These are phyloP conservation scores for Lophium mytilinum DNA, from an alignment of 495 filamentous ascomycete genomes.

Conservation along the genomic window DNA sequence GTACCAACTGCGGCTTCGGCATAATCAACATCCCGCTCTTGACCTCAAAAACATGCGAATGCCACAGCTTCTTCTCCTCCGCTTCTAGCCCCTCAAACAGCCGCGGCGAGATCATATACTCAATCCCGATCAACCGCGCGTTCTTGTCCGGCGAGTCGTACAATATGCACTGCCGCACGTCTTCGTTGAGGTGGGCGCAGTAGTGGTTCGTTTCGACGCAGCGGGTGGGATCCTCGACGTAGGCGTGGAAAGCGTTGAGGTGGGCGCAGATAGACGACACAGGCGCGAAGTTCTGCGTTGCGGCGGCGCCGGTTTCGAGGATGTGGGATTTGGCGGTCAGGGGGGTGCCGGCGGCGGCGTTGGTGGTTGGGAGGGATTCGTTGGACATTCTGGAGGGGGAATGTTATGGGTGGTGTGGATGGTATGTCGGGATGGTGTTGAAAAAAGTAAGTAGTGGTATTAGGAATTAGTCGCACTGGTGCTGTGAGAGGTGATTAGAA, in stretches of 20 bases:
- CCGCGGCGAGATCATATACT: conserved; percentile 79
- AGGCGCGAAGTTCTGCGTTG: conserved; percentile 60
- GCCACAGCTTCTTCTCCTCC: conserved; percentile 68
- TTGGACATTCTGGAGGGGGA: background rate
- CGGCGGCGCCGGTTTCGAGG: conserved; percentile 56
- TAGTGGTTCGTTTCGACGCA: conserved; percentile 79
- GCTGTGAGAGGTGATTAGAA: background rate
- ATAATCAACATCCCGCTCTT: conserved; percentile 81
- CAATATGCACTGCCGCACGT: conserved; percentile 67
- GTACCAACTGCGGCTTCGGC: conserved; percentile 56
- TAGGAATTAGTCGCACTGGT: background rate
- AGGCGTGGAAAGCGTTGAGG: conserved; percentile 79
- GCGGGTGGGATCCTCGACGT: conserved; percentile 58
- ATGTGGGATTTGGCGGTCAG: conserved; percentile 49
- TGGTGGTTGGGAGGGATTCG: conserved; percentile 22
- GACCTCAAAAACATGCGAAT: conserved; percentile 78
- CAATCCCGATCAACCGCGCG: conserved; percentile 62
- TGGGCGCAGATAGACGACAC: conserved; percentile 73
- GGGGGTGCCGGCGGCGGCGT: conserved; percentile 43
- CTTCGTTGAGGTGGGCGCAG: conserved; percentile 67
- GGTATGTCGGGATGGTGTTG: no score
- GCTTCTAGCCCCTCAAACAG: conserved; percentile 57
- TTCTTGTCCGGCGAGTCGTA: conserved; percentile 61
- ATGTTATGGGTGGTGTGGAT: no score
- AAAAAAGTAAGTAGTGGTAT: background rate